These are phyloP conservation scores for Mycena chlorophos DNA, from an alignment of 768 basidiomycete genomes.

Conservation along the genomic window DNA sequence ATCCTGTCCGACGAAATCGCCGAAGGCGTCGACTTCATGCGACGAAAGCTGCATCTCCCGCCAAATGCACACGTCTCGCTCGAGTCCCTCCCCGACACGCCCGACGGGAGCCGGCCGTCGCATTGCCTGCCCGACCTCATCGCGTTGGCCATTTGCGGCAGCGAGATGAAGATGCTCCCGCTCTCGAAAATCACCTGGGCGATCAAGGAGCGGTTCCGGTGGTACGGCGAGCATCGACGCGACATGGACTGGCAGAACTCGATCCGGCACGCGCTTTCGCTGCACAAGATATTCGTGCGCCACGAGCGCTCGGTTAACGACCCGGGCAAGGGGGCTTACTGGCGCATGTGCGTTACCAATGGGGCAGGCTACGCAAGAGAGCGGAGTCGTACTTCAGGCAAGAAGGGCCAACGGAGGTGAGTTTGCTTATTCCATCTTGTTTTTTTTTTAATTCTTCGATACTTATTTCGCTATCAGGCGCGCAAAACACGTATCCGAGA, in stretches of 20 bases:
- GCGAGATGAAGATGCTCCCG: background rate
- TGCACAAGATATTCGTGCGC: background rate
- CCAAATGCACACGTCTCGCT: background rate
- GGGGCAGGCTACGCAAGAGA: background rate
- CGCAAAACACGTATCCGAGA: too few relatives aligned
- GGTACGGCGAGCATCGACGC: background rate
- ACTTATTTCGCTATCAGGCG: too few relatives aligned
- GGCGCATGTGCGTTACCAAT: background rate
- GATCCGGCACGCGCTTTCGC: background rate
- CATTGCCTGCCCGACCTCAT: background rate
- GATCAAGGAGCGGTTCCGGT: background rate
- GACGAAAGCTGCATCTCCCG: background rate
- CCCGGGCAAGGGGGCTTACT: background rate
- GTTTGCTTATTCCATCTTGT: too few relatives aligned
- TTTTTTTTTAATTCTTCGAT: too few relatives aligned
- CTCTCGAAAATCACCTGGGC: background rate
- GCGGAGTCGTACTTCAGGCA: background rate
- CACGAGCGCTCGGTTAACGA: background rate
- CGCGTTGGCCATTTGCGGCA: background rate
- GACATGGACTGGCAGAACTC: background rate
- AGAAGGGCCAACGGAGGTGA: too few relatives aligned
- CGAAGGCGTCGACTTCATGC: background rate
- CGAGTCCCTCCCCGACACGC: background rate
- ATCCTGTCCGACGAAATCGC: too few relatives aligned
- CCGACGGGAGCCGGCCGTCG: background rate